Evolutionary conservation across 805 yeast genomes (phyloP), one percentile per base, ranked within the genome.

Genomic region (Naumovozyma dairenensis): DNA sequence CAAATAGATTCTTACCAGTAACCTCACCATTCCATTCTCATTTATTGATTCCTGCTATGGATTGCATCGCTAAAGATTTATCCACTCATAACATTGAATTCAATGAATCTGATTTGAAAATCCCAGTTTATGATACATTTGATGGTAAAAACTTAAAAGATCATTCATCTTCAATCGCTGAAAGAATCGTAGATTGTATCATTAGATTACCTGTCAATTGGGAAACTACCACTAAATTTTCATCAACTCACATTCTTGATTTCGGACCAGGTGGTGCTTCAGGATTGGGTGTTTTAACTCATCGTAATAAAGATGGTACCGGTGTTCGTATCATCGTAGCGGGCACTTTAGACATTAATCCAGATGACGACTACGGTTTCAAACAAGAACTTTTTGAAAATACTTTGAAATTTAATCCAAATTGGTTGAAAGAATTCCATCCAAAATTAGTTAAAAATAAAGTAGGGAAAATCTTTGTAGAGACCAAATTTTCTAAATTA

Each of bases 251-350:
- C 59, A 74, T 92, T 50, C 61, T 92, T 42, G 99, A 92, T 65
- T 92, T 92, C 51, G 99, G 99, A 58, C 99, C 98, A 42, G 98
- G 99, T 63, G 97, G 97, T 49, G 77, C 84, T 25, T 83, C 96
- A 29, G 99, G 98, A 51, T 70, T 92, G 46, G 98, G 98, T 65
- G 82, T 82, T 42, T 71, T 92, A 49, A 92, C 98, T 37, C 96
- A 86, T 65, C 80, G 94, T 65, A 92, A 89, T 70, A 92, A 89
- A 63, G 98, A 92, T 52, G 99, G 99, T 62, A 85, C 96, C 33
- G 99, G 99, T 63, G 81, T 82, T 32, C 81, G 99, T 63, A 69
- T 89, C 44, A 84, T 92, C 49, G 73, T 93, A 48, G 97, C 94
- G 33, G 97, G 97, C 60, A 78, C 92, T 42, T 66, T 92, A 39